Conservation (phyloP, 1,284 basidiomycete species). For the Fistulinella staudtii region DNA sequence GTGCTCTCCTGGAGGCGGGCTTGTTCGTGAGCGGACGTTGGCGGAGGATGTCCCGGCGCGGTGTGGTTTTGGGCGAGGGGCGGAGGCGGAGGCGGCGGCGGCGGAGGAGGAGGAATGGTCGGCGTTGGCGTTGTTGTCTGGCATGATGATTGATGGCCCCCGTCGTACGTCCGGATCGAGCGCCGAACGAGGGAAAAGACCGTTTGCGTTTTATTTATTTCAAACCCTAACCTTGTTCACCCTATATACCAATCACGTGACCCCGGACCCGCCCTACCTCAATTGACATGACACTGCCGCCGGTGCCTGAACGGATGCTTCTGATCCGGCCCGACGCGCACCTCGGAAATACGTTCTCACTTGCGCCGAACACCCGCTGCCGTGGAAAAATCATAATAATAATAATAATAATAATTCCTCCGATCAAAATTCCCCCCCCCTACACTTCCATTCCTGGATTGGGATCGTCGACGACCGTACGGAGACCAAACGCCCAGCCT, state of each 20-base stretch:
- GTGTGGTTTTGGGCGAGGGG: constrained; percentile 39
- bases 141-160: constrained; percentile 37
- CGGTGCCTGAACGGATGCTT: not conserved
- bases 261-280: constrained; percentile 14
- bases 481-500: constrained; percentile 8
- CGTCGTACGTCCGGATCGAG: constrained; percentile 31
- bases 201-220: constrained; percentile 24
- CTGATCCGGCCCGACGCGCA: not conserved
- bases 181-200: constrained; percentile 13
- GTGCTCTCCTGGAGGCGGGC: constrained; percentile 40
- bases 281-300: not conserved
- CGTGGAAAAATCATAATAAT: no score
- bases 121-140: constrained; percentile 33
- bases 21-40: constrained; percentile 46
- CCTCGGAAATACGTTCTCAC: constrained; percentile 2
- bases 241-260: constrained; percentile 21
- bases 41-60: constrained; percentile 30
- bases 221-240: constrained; percentile 25
- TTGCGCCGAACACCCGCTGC: no score
- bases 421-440: no score
- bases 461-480: not conserved
- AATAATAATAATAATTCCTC: no score
- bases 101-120: constrained; percentile 27
- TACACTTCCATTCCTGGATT: no score
- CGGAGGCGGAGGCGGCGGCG: constrained; percentile 33